Conservation (phyloP, 805 yeast species). For the Candida ovalis region DNA sequence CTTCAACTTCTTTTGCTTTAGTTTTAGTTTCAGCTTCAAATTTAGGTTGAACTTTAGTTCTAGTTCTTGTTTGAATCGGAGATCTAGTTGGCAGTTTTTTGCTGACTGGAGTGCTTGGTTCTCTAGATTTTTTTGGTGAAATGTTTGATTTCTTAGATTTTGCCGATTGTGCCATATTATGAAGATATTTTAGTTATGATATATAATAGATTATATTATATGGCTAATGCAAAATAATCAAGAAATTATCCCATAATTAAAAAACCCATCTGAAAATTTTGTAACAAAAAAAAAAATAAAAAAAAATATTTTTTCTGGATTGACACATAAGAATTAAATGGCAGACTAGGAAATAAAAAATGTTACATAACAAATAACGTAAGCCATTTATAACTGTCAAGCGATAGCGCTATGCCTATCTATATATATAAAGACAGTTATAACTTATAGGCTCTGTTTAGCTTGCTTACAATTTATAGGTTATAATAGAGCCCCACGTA, state of each 20-base stretch:
- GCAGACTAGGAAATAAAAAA: neutral
- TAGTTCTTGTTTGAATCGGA: conserved; percentile 22
- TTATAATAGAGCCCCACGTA: neutral
- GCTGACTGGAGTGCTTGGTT: conserved; percentile 4
- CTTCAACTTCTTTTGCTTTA: neutral
- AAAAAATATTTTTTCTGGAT: neutral
- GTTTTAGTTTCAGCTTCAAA: neutral
- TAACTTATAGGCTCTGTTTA: no score
- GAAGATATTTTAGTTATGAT: neutral
- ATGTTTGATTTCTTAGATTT: neutral
- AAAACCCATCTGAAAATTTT: conserved; percentile 1
- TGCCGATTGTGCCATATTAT: conserved; percentile 6
- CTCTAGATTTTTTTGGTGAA: neutral
- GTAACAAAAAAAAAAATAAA: neutral
- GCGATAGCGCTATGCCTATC: no score
- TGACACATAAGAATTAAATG: neutral
- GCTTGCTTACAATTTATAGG: no score
- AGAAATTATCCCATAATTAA: neutral
- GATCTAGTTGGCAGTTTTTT: conserved; percentile 18
- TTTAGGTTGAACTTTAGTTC: conserved; percentile 7
- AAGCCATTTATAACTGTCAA: no score
- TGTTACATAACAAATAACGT: neutral
- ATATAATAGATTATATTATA: no score
- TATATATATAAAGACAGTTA: no score
- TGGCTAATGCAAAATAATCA: neutral